Conservation (phyloP, 2,329 filamentous ascomycete species). For the Cryphonectria nitschkei region DNA sequence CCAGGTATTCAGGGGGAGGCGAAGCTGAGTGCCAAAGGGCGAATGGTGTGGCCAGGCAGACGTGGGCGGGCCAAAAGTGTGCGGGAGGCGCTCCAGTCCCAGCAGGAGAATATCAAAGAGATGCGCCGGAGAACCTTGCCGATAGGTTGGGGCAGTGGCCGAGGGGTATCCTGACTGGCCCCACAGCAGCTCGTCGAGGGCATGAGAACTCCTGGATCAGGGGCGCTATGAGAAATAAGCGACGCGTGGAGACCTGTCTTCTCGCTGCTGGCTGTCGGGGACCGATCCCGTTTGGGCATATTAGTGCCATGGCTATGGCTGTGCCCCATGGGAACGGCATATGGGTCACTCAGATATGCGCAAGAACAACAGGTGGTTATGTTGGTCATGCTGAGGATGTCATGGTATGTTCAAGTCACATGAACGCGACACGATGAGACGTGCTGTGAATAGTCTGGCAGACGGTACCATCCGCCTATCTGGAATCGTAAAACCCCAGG, state of each 20-base stretch:
- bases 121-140: background rate
- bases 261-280: background rate
- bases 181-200: background rate
- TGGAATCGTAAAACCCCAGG: background rate
- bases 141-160: slow-evolving; percentile 12
- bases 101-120: background rate
- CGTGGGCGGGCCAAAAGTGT: background rate
- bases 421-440: background rate
- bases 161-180: slow-evolving; percentile 19
- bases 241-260: slow-evolving; percentile 3
- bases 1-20: slow-evolving; percentile 1
- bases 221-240: background rate
- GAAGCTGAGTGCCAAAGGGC: background rate
- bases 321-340: background rate
- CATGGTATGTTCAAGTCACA: background rate
- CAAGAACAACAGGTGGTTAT: background rate
- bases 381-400: background rate
- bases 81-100: no score
- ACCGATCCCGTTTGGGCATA: background rate
- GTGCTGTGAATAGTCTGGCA: background rate
- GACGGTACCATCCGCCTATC: background rate
- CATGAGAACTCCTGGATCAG: background rate
- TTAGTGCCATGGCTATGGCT: background rate
- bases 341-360: background rate
- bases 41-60: background rate